Percentiles rank a stretch among this genome's conserved stretches.
phyloP scores from a whole-genome alignment of 2,329 filamentous ascomycete species.

The Teratosphaeria epicoccoides region DNA sequence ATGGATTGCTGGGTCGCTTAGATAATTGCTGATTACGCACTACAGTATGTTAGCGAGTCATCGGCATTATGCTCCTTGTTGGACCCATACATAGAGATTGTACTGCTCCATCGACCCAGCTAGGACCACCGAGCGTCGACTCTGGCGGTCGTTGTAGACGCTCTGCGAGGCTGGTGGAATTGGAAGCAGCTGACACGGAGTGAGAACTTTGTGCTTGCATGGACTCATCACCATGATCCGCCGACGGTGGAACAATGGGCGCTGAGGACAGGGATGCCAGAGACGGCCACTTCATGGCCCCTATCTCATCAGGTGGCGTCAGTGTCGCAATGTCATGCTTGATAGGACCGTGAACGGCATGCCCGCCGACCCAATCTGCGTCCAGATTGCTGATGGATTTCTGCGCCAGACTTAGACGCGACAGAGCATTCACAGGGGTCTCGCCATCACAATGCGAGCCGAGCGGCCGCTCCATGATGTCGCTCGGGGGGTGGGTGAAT shows the following conservation, averaged over 20 bases:
- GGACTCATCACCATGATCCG: conserved; percentile 23
- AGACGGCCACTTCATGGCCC: conserved; percentile 30
- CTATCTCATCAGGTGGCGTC: conserved; percentile 36
- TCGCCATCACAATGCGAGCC: neutral
- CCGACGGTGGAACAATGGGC: conserved; percentile 31
- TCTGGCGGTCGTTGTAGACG: neutral
- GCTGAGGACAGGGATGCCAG: conserved; percentile 27
- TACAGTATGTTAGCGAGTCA: neutral
- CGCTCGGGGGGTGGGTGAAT: conserved; percentile 2
- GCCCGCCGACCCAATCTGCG: neutral
- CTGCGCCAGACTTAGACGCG: neutral
- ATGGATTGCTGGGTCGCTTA: conserved; percentile 27
- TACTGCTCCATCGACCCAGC: conserved; percentile 21
- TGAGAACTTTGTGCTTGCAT: conserved; percentile 1
- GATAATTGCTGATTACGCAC: conserved; percentile 18
- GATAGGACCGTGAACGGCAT: neutral
- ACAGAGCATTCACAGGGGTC: conserved; percentile 6
- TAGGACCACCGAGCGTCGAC: neutral
- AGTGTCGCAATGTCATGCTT: conserved; percentile 28
- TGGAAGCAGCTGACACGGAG: neutral
- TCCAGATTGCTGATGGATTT: neutral
- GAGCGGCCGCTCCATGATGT: neutral
- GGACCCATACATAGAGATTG: conserved; percentile 19
- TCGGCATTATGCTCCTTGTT: neutral
- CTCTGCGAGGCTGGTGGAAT: neutral